Evolutionary conservation across 257 asterid species (phyloP), one percentile per base, ranked within the genome.

Genomic region (Primulina tabacum): DNA sequence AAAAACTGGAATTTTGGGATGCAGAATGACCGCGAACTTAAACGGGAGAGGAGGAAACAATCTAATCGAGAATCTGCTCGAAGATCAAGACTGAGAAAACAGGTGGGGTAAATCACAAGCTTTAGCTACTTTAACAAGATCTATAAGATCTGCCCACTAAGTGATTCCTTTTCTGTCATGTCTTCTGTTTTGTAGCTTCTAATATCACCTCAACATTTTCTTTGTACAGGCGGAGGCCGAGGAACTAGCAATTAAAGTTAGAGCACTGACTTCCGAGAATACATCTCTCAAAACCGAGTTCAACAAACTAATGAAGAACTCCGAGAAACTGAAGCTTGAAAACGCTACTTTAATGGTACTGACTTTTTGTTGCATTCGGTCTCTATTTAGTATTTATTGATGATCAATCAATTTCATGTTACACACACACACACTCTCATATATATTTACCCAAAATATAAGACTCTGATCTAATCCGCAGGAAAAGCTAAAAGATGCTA

Each of bases 21-120:
- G 24, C 83, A 94, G 99, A 85, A 80, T 73, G 98, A 94, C 34
- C 82, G 94, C 18, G 99, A 94, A 72, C 81, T 85, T 60, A 94
- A 92, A 75, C 81, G 95, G 66, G 99, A 94, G 84, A 85, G 88
- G 81, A 88, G 99, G 88, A 94, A 94, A 73, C 99, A 94, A 78
- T 94, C 99, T 40, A 94, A 94, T 68, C 84, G 99, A 67, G 99
- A 94, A 83, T 94, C 99, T 71, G 99, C 99, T 8, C 84, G 99
- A 79, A 80, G 99, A 85, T 94, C 99, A 72, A 80, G 99, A 72
- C 86, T 94, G 81, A 88, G 99, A 82, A 94, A 92, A 78, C 99
- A 94, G 97, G 99, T 88, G 79, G 6, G 72, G 8, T 59, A 38
- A 38, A 56, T 43, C 66, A 47, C 56, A 16, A 64, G 20, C 69